A percentile compares a stretch with the other conserved stretches of the same genome.
These are phyloP conservation scores for Penicillium desertorum DNA, from an alignment of 495 filamentous ascomycete species.

Conservation along the genomic window DNA sequence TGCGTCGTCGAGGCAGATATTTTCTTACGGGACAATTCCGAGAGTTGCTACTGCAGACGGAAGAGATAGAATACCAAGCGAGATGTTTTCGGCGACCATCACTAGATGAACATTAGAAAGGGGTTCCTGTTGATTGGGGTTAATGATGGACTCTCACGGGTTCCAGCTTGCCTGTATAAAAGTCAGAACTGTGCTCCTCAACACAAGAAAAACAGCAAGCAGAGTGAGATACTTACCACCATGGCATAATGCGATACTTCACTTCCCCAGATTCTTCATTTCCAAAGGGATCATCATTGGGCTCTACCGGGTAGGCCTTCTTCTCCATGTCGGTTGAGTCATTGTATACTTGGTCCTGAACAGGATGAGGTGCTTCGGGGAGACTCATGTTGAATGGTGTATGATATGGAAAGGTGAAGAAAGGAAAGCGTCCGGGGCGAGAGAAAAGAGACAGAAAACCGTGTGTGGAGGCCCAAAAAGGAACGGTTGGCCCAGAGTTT, in stretches of 20 bases:
- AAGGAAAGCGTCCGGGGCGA: conserved; percentile 8
- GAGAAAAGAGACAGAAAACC: conserved; percentile 12
- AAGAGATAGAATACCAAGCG: conserved; percentile 59
- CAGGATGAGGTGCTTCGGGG: conserved; percentile 11
- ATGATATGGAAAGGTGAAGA: conserved; percentile 1
- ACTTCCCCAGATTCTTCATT: conserved; percentile 37
- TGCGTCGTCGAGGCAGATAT: conserved; percentile 29
- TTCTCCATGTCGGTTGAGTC: conserved; percentile 18
- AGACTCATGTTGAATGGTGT: conserved; percentile 17
- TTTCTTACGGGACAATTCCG: conserved; percentile 48
- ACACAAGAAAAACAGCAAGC: neutral
- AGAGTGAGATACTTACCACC: conserved; percentile 34
- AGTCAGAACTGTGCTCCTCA: conserved; percentile 4
- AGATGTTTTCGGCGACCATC: conserved; percentile 65
- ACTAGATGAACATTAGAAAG: conserved; percentile 26
- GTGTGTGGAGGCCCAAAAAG: conserved; percentile 20
- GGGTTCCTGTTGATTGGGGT: neutral
- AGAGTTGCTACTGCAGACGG: conserved; percentile 55
- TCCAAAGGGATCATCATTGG: conserved; percentile 35
- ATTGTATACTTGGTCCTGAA: conserved; percentile 21
- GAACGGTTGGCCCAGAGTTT: conserved; percentile 25
- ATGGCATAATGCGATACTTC: conserved; percentile 40
- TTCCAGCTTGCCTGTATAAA: conserved; percentile 27
- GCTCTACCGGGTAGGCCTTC: conserved; percentile 19
- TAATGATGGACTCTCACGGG: conserved; percentile 18